phyloP scores from a whole-genome alignment of 371 early-diverging fungal genomes.

The Syncephalastrum contaminatum region DNA sequence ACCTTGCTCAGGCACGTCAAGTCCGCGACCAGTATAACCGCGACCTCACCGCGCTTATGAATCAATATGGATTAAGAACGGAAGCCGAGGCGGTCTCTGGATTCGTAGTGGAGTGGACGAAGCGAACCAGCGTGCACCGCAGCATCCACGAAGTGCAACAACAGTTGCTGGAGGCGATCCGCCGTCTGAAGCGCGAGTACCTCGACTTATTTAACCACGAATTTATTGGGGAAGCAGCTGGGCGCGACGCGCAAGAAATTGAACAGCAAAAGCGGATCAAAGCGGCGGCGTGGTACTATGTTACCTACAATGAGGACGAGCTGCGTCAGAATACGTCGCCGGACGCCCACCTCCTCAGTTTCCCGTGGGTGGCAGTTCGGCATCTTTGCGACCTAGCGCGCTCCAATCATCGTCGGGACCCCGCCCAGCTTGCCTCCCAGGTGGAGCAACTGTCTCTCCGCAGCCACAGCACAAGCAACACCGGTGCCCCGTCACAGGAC shows the following conservation, averaged over 20 bases:
- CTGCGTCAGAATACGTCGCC: conserved; percentile 12
- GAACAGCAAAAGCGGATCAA: conserved; percentile 39
- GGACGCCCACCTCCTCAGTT: conserved; percentile 45
- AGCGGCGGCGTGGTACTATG: conserved; percentile 74
- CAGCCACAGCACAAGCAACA: conserved; percentile 4
- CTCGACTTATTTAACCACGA: conserved; percentile 10
- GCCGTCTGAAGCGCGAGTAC: conserved; percentile 35
- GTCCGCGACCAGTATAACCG: conserved; percentile 49
- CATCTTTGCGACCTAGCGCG: conserved; percentile 57
- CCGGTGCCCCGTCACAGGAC: neutral
- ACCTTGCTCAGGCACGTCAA: conserved; percentile 51
- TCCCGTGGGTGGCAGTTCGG: conserved; percentile 65
- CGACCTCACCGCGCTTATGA: conserved; percentile 59
- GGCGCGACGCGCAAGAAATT: conserved; percentile 9
- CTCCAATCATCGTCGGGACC: conserved; percentile 9
- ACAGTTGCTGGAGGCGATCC: conserved; percentile 40
- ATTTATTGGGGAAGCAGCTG: conserved; percentile 27
- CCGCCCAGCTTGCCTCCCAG: neutral
- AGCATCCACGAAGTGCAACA: conserved; percentile 47
- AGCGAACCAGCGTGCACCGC: conserved; percentile 31
- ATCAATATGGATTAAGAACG: conserved; percentile 62
- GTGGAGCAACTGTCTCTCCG: conserved; percentile 13
- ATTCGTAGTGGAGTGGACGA: conserved; percentile 40
- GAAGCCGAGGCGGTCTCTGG: conserved; percentile 52
- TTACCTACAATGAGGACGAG: conserved; percentile 54